Conservation (phyloP, 2,329 filamentous ascomycete genomes). For the Colletotrichum abscissum region DNA sequence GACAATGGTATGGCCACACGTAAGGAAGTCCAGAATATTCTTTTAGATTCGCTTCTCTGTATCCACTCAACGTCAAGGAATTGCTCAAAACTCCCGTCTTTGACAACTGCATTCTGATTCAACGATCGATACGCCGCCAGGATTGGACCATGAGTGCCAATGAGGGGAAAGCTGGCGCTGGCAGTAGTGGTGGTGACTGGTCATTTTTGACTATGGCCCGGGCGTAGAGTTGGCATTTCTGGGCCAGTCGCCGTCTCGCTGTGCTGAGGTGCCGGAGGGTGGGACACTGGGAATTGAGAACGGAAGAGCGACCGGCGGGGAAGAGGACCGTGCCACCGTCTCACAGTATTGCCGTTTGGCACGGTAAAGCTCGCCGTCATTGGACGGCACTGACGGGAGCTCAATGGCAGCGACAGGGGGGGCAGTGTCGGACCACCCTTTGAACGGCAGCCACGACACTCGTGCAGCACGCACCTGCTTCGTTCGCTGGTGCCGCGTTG, state of each 20-base stretch:
- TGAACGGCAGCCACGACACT: slow-evolving; percentile 61
- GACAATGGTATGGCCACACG: not conserved
- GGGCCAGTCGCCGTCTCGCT: not conserved
- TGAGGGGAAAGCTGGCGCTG: not conserved
- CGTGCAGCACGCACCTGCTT: slow-evolving; percentile 48
- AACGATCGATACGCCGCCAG: not conserved
- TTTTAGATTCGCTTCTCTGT: not conserved
- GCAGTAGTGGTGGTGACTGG: slow-evolving; percentile 16
- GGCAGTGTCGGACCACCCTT: slow-evolving; percentile 46
- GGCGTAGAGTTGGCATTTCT: slow-evolving; percentile 2
- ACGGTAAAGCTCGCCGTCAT: slow-evolving; percentile 32
- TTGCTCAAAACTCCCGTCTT: not conserved
- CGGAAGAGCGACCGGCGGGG: slow-evolving; percentile 17
- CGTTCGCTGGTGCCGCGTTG: slow-evolving; percentile 31
- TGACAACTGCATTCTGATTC: not conserved
- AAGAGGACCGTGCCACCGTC: slow-evolving; percentile 13
- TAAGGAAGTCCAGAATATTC: not conserved
- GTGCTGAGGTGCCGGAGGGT: not conserved
- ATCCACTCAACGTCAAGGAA: not conserved
- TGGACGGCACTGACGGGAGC: slow-evolving; percentile 5
- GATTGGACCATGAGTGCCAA: not conserved
- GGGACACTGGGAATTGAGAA: not conserved
- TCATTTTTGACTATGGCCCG: slow-evolving; percentile 31
- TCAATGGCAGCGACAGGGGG: slow-evolving; percentile 22
- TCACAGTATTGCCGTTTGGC: not conserved